Base-by-base conservation (phyloP, 768 basidiomycete species). In the Leccinellum rugosiceps region DNA sequence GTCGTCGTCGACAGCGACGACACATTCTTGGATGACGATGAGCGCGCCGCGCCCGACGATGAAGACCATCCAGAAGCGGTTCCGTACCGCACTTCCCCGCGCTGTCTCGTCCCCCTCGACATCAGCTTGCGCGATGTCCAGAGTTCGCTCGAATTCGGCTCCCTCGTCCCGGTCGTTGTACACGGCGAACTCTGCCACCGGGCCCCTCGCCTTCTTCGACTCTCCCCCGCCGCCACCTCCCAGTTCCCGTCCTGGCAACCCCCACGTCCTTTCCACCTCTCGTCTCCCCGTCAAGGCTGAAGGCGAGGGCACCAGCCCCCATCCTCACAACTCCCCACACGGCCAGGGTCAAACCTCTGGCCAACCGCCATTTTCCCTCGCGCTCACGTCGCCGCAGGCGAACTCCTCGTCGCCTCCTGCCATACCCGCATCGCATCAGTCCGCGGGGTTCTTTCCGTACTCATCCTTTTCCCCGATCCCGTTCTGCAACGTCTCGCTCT, bases 61-160 rank as follows among this genome's bases (percentile, higher is more conserved):
- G 75, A 78, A 78, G 72, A 76, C 77, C 25, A 75, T 81, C 25
- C 78, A 78, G 60, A 83, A 81, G 63, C 77, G 80, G n/a, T 68
- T 83, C 44, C 80, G 75, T 62, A 75, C 74, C 19, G 79, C 75
- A 63, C 77, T 52, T 30, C 76, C 75, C 41, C 78, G 77, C 50
- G 68, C 71, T 9, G 61, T 69, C 35, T 51, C 57, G 31, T 63
- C 61, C 8, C 52, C 67, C 14, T 65, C 71, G 25, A 60, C 74
- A 57, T 69, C 75, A 25, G 60, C 74, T 4, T 58, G 65, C 3
- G 63, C 66, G 58, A 68, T 66, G 52, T 67, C 76, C 64, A 70
- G 80, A 56, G 73, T 74, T 44, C 77, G 79, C 60, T 80, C 82
- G 7, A 79, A 77, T 63, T 78, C 72, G 11, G 66, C 68, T 10